These are phyloP conservation scores for Tetraselmis chui DNA, from an alignment of 139 green algal species.

Conservation along the genomic window DNA sequence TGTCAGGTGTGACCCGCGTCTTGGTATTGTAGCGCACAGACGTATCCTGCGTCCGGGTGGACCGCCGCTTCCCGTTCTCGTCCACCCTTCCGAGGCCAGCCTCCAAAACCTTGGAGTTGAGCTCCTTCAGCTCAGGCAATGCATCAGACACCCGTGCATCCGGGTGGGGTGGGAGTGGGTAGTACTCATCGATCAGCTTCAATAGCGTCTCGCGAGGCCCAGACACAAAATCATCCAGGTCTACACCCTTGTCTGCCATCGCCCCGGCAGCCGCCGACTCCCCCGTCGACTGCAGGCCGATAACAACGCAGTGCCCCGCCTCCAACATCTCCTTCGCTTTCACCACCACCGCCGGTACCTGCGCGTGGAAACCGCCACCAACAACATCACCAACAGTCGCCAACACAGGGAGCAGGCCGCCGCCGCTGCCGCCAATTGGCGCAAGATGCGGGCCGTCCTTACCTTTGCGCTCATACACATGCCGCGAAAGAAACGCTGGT, in stretches of 20 bases:
- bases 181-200: conserved; percentile 38
- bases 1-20: not conserved
- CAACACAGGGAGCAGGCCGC: no score
- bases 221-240: conserved; percentile 54
- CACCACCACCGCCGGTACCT: conserved; percentile 17
- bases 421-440: not conserved
- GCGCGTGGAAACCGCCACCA: no score
- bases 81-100: not conserved
- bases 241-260: not conserved
- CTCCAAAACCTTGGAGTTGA: not conserved
- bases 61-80: no score
- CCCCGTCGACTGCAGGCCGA: conserved; percentile 61
- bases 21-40: not conserved
- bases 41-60: not conserved
- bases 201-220: conserved; percentile 40
- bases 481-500: conserved; percentile 73
- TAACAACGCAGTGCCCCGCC: conserved; percentile 53
- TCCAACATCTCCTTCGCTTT: conserved; percentile 37
- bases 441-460: not conserved
- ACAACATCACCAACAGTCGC: no score
- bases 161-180: conserved; percentile 25
- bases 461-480: conserved; percentile 76
- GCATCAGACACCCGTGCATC: not conserved
- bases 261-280: conserved; percentile 15
- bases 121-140: not conserved